A percentile compares a stretch with the other conserved stretches of the same genome.
Evolutionary conservation across 2,329 filamentous ascomycete species (phyloP).

Genomic region (Neofusicoccum cordaticola): DNA sequence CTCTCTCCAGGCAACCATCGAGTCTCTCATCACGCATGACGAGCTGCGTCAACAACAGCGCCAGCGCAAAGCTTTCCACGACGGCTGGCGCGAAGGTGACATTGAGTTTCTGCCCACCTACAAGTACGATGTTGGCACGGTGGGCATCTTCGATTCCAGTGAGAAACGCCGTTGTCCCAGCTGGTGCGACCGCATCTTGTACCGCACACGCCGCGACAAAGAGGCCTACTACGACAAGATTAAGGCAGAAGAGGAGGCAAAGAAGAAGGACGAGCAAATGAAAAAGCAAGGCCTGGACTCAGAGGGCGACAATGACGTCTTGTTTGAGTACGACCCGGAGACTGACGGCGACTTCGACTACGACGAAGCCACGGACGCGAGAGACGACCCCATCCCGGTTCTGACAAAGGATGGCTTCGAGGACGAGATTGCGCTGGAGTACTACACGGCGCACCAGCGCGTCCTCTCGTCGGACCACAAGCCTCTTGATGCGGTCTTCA

Average conservation of each 20-base stretch:
- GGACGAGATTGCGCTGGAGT: constrained; percentile 55
- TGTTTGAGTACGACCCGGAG: constrained; percentile 89
- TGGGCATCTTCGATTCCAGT: constrained; percentile 89
- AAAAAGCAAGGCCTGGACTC: constrained; percentile 73
- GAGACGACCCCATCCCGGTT: constrained; percentile 48
- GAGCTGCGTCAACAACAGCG: constrained; percentile 75
- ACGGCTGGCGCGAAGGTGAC: constrained; percentile 86
- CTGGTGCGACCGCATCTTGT: constrained; percentile 96
- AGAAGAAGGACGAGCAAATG: constrained; percentile 80
- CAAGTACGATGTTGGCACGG: constrained; percentile 94
- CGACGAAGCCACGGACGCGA: constrained; percentile 56
- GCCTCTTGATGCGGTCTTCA: constrained; percentile 79
- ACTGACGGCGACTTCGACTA: constrained; percentile 60
- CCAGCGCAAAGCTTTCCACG: constrained; percentile 75
- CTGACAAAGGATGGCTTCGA: constrained; percentile 59
- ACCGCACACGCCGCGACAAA: constrained; percentile 70
- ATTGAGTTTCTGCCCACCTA: constrained; percentile 92
- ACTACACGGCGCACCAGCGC: constrained; percentile 85
- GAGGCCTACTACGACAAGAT: constrained; percentile 62
- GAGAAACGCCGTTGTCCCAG: constrained; percentile 91
- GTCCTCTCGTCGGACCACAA: constrained; percentile 95
- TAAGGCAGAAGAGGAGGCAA: constrained; percentile 64
- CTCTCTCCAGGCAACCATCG: constrained; percentile 82
- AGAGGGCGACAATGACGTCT: constrained; percentile 72
- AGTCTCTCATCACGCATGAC: constrained; percentile 85